Base-by-base conservation (phyloP, 768 basidiomycete species). In the Boletus bicolor region DNA sequence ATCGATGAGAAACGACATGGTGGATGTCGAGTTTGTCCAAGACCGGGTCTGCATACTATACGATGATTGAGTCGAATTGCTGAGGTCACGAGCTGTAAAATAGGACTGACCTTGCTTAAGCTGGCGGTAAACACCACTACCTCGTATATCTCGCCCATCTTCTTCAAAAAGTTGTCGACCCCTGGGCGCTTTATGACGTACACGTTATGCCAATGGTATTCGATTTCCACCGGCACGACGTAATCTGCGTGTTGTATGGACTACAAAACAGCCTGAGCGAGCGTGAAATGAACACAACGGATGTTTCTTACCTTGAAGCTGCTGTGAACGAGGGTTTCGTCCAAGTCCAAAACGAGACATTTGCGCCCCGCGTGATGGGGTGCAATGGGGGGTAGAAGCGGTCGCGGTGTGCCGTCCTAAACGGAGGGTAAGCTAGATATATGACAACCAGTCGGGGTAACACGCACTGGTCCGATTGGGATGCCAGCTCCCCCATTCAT, bases 131-230 rank as follows among this genome's bases (percentile, higher is more conserved):
- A 99, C 10, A 99, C 91, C 34, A 99, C 96, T 48, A 99, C 80
- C 73, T 99, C 97, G 69, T 96, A 99, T 44, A 98, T 86, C 72
- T 98, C 94, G 37, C 97, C 97, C 97, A 98, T 99, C 75, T 86
- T 89, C 77, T 91, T 91, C 69, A 99, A 76, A 73, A 98, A 99
- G 68, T 86, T 88, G 70, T 99, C 97, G 15, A 99, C 97, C 15
- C 97, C 97, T 9, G 97, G 97, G 49, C 97, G 88, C 73, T 98
- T 98, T 73, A 98, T 91, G 47, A 98, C 97, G 74, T 98, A 98
- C 61, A 98, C 94, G 67, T 99, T 98, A 72, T 99, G 97, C 82
- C 89, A 91, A 68, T 97, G 91, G 62, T 91, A 94, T 69, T 99
- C 97, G 59, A 99, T 99, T 74, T 98, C 97, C 26, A 99, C 97